Evolutionary conservation across 768 basidiomycete species (phyloP), one percentile per base, ranked within the genome.

Genomic region (Tricholoma hemisulphureum): DNA sequence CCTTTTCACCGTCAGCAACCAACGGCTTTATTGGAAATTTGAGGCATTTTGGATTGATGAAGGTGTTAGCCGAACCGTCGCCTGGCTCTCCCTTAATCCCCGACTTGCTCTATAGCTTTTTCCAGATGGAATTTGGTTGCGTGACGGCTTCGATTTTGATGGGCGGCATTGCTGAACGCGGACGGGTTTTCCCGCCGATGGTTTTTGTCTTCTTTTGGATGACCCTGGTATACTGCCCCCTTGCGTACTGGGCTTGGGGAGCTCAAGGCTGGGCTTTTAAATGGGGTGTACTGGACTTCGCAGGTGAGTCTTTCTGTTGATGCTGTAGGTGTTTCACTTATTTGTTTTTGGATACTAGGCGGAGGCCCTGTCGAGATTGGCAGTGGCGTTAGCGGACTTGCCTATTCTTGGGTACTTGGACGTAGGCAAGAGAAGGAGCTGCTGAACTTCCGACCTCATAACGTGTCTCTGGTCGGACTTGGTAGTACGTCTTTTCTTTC

Each of bases 301-400:
- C 94, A 55, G 93, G 92, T 80, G 67, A 66, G 77, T 65, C 20
- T 6, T 10, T 14, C 16, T 45, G 10, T 31, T 14, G 37, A 20
- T 37, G 32, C 31, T 28, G 55, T 56, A 31, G 41, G 34, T 24
- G 28, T 50, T n/a, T 50, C 34, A 56, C 28, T 45, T 31, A 55
- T 18, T 46, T 29, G 26, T 41, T 43, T 39, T 20, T 35, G 23
- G 26, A 6, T 50, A 28, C 31, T 61, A 89, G 89, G 89, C 43
- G 92, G 92, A 16, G 90, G 90, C 9, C 93, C 93, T 13, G 92
- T 95, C 63, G 91, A 94, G 70, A 92, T 94, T 58, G 88, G 87
- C 49, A 89, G 87, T 59, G 95, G 95, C 20, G 82, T 93, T 28
- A 87, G 86, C 23, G 90, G 93, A 2, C 82, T 97, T 55, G 93